Conservation (phyloP, 2,329 filamentous ascomycete genomes). For the Curvularia lunata region DNA sequence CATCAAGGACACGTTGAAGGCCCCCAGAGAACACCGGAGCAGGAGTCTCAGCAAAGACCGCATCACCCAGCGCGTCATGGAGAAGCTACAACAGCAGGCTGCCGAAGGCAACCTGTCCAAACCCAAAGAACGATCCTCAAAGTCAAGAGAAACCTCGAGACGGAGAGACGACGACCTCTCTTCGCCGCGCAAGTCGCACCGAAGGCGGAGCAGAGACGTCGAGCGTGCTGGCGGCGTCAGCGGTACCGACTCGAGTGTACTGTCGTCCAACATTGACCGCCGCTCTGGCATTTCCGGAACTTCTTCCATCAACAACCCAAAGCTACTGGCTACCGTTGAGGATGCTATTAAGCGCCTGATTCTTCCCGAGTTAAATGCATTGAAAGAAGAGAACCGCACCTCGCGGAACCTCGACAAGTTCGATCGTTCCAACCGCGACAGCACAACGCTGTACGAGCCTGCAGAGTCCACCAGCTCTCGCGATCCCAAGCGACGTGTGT, state of each 20-base stretch:
- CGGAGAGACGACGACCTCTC: constrained; percentile 38
- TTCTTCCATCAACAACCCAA: constrained; percentile 90
- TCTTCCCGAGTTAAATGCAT: constrained; percentile 85
- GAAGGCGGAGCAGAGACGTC: constrained; percentile 54
- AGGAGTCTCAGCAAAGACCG: constrained; percentile 71
- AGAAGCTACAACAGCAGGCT: constrained; percentile 65
- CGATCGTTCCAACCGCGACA: constrained; percentile 59
- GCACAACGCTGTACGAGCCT: constrained; percentile 59
- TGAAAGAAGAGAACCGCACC: constrained; percentile 88
- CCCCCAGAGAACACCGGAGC: constrained; percentile 64
- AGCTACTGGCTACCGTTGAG: constrained; percentile 87
- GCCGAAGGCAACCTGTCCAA: constrained; percentile 49
- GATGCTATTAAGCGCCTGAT: constrained; percentile 90
- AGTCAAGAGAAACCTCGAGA: constrained; percentile 24
- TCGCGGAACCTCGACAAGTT: constrained; percentile 74
- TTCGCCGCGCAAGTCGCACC: constrained; percentile 42
- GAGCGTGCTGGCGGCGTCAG: constrained; percentile 56
- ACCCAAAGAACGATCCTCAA: constrained; percentile 21
- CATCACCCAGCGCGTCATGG: constrained; percentile 71
- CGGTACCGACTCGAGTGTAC: constrained; percentile 66
- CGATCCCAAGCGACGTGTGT: constrained; percentile 59
- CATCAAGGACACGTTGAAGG: constrained; percentile 59
- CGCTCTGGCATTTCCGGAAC: constrained; percentile 58
- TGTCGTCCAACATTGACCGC: constrained; percentile 65
- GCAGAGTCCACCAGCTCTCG: constrained; percentile 60